Percentiles rank a stretch among this genome's conserved stretches.
Evolutionary conservation across 345 rosid genomes (phyloP).

Genomic region (Acer saccharum): DNA sequence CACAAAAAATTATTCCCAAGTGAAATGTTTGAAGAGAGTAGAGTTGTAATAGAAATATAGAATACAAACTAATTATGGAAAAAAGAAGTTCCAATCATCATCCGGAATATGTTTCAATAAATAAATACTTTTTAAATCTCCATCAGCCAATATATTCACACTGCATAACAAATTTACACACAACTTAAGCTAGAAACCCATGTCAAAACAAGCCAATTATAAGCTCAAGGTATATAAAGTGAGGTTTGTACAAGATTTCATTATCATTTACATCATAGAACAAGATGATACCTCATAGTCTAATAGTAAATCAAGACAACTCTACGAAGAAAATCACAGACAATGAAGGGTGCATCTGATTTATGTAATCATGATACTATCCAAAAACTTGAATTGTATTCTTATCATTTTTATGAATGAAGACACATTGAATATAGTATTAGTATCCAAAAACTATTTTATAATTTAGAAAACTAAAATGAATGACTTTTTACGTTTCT

Average conservation of each 20-base stretch:
- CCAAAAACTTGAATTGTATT: background rate
- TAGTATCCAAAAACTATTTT: background rate
- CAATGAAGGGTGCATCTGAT: background rate
- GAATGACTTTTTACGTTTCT: background rate
- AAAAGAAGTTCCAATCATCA: background rate
- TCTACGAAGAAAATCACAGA: background rate
- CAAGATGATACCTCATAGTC: conserved; percentile 1
- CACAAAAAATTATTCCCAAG: conserved; percentile 1
- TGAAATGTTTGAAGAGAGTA: background rate
- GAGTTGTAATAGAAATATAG: background rate
- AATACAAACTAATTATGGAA: background rate
- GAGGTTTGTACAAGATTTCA: background rate
- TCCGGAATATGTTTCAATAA: background rate
- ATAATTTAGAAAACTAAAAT: background rate
- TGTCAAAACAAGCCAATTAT: background rate
- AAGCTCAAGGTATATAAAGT: background rate
- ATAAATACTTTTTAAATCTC: background rate
- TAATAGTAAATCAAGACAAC: background rate
- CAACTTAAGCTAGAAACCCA: background rate
- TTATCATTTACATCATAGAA: background rate
- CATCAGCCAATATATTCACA: background rate
- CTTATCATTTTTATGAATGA: background rate
- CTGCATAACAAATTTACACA: background rate
- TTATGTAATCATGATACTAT: background rate
- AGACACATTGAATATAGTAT: background rate